phyloP scores from a whole-genome alignment of 179 eudicot species.

The Patellifolia procumbens region DNA sequence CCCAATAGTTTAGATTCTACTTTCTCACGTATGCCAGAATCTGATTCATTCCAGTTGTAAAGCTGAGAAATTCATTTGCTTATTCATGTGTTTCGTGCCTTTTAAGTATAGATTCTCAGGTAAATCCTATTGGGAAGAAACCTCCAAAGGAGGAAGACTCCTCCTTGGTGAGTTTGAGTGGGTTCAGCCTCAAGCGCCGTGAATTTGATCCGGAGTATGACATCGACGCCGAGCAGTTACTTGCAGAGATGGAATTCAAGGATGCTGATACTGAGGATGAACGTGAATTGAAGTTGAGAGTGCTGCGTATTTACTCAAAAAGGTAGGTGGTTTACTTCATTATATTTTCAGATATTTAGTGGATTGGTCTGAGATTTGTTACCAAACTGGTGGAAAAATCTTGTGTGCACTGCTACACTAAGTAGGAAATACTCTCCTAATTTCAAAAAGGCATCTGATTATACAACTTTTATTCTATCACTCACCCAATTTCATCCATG shows the following conservation, averaged over 20 bases:
- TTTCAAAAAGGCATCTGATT: not conserved
- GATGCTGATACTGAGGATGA: constrained; percentile 55
- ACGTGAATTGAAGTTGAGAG: constrained; percentile 49
- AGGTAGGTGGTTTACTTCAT: constrained; percentile 27
- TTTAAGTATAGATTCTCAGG: constrained; percentile 34
- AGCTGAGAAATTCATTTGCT: not conserved
- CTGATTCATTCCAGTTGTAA: not conserved
- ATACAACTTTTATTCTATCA: not conserved
- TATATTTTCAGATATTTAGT: not conserved
- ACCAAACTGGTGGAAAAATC: not conserved
- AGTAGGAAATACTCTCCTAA: not conserved
- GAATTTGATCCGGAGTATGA: constrained; percentile 64
- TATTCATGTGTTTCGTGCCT: not conserved
- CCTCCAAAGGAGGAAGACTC: constrained; percentile 48
- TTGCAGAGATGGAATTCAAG: constrained; percentile 61
- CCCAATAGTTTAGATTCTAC: constrained; percentile 4
- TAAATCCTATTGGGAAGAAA: constrained; percentile 45
- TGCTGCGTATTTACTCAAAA: constrained; percentile 45
- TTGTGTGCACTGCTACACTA: not conserved
- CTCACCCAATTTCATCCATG: not conserved
- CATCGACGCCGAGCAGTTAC: constrained; percentile 55
- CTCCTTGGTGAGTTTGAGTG: constrained; percentile 44
- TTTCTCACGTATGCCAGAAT: not conserved
- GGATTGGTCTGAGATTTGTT: not conserved
- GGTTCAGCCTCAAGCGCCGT: constrained; percentile 50